These are phyloP conservation scores for Wilcoxina mikolae DNA, from an alignment of 495 filamentous ascomycete species.

Conservation along the genomic window DNA sequence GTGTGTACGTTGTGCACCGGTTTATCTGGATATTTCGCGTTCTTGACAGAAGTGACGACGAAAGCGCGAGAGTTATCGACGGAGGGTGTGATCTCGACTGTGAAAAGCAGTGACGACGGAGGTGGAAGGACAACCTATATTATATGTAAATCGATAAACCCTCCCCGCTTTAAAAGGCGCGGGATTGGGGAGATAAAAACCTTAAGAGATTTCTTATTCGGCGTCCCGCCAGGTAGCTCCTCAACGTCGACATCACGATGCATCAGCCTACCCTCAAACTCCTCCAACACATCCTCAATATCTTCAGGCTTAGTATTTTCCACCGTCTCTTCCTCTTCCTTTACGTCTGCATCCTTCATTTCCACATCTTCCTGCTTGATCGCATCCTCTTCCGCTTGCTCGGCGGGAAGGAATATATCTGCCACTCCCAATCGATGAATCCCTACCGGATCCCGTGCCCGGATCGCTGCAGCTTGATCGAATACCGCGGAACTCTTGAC, in stretches of 20 bases:
- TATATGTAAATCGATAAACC: background rate
- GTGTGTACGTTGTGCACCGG: constrained; percentile 19
- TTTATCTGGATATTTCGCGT: constrained; percentile 15
- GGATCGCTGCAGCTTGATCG: constrained; percentile 15
- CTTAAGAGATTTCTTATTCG: background rate
- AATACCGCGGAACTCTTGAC: constrained; percentile 15
- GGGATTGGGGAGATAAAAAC: background rate
- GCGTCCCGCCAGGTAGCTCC: background rate
- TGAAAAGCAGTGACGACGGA: constrained; percentile 20
- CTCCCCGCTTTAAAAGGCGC: background rate
- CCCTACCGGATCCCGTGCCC: constrained; percentile 6
- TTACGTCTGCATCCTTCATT: constrained; percentile 8
- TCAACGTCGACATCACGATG: constrained; percentile 2
- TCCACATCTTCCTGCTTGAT: constrained; percentile 7
- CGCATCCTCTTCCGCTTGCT: constrained; percentile 4
- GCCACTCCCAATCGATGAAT: constrained; percentile 15
- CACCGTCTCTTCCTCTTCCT: constrained; percentile 13
- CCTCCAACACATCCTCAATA: constrained; percentile 18
- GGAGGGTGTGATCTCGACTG: constrained; percentile 18
- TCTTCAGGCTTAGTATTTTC: constrained; percentile 15
- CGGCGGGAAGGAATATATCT: constrained; percentile 23
- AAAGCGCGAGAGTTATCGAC: constrained; percentile 18
- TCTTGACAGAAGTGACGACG: constrained; percentile 22
- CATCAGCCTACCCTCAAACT: constrained; percentile 14
- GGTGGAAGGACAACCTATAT: constrained; percentile 18